Evolutionary conservation across 73 alveolate genomes (phyloP).

Genomic region (Paramecium biaurelia): DNA sequence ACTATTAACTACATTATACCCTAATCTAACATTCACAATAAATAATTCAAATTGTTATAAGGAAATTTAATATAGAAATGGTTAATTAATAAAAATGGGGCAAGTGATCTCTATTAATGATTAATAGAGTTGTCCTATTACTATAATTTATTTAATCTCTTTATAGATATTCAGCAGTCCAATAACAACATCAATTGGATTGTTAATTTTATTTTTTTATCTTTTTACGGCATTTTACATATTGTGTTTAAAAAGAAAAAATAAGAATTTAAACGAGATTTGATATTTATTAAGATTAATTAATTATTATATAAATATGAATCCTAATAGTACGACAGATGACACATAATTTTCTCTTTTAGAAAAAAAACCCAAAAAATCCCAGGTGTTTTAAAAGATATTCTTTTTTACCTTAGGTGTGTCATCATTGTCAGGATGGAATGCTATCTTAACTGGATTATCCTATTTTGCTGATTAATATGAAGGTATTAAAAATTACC

Average conservation of each 20-base stretch:
- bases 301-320: neutral
- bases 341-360: neutral
- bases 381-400: neutral
- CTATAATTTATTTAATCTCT: neutral
- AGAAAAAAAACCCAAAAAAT: neutral
- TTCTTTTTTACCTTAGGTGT: constrained; percentile 55
- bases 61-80: neutral
- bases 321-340: neutral
- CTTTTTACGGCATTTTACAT: neutral
- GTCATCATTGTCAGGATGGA: constrained; percentile 64
- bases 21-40: constrained; percentile 46
- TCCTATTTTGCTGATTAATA: constrained; percentile 22
- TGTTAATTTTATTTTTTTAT: neutral
- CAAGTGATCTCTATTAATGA: neutral
- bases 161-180: neutral
- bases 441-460: constrained; percentile 59
- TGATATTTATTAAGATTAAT: neutral
- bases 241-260: constrained; percentile 8
- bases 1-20: constrained; percentile 4
- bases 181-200: neutral
- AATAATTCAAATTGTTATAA: constrained; percentile 38
- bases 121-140: neutral
- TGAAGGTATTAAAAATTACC: neutral
- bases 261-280: neutral
- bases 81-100: neutral